Evolutionary conservation across 2,329 filamentous ascomycete species (phyloP).

Genomic region (Epichloe coenophiala): DNA sequence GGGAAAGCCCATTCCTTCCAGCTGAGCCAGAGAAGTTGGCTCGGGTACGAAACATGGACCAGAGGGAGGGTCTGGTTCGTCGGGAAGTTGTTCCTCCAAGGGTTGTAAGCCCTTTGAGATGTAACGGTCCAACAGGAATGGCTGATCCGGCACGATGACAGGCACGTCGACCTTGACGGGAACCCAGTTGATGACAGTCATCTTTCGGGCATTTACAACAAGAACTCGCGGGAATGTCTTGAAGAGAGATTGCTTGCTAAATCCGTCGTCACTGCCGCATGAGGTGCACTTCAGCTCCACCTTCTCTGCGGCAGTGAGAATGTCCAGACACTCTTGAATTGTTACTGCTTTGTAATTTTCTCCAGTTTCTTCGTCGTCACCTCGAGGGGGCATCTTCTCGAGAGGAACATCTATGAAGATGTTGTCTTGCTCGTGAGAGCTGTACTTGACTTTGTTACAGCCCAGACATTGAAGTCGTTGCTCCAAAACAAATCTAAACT

Average conservation of each 20-base stretch:
- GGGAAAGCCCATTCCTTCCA: conserved; percentile 87
- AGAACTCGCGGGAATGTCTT: conserved; percentile 85
- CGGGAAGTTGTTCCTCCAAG: conserved; percentile 66
- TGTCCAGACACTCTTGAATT: conserved; percentile 78
- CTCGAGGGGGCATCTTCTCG: conserved; percentile 38
- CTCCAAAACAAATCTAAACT: conserved; percentile 80
- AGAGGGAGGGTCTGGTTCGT: conserved; percentile 44
- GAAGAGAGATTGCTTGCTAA: conserved; percentile 73
- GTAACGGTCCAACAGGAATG: conserved; percentile 66
- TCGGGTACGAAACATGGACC: conserved; percentile 51
- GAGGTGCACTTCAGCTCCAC: conserved; percentile 77
- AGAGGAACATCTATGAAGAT: conserved; percentile 77
- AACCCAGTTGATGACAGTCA: conserved; percentile 91
- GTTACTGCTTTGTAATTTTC: conserved; percentile 43
- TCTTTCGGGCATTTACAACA: conserved; percentile 80
- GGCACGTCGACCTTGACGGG: conserved; percentile 94
- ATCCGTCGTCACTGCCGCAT: conserved; percentile 72
- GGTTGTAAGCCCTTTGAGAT: conserved; percentile 60
- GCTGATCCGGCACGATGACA: conserved; percentile 69
- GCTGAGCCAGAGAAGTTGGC: conserved; percentile 54
- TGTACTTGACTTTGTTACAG: conserved; percentile 84
- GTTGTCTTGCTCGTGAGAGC: conserved; percentile 81
- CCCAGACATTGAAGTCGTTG: conserved; percentile 80
- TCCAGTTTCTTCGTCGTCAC: conserved; percentile 26
- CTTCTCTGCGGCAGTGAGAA: conserved; percentile 64